Percentiles rank a stretch among this genome's conserved stretches.
Evolutionary conservation across 1,284 basidiomycete species (phyloP).

Genomic region (Mycosarcoma maydis): DNA sequence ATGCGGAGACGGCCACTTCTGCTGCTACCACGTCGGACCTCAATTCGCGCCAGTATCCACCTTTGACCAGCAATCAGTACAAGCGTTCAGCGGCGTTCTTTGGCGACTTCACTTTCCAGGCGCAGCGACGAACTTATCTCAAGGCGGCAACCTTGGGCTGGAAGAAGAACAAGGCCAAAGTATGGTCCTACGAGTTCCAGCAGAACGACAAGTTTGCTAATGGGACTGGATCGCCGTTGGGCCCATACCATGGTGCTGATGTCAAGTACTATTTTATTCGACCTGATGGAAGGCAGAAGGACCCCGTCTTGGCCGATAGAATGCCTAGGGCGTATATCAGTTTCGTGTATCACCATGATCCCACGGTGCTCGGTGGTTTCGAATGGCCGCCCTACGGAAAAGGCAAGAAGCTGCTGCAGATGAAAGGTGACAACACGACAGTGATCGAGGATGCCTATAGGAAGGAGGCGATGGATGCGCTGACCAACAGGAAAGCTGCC

Average conservation of each 20-base stretch:
- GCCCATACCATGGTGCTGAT: slow-evolving; percentile 28
- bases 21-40: slow-evolving; percentile 19
- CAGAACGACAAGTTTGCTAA: slow-evolving; percentile 38
- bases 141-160: slow-evolving; percentile 1
- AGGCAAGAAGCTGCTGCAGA: slow-evolving; percentile 20
- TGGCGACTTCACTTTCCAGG: slow-evolving; percentile 43
- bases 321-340: slow-evolving; percentile 32
- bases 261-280: slow-evolving; percentile 28
- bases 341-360: slow-evolving; percentile 34
- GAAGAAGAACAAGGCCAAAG: slow-evolving; percentile 19
- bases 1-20: slow-evolving; percentile 23
- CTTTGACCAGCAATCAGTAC: slow-evolving; percentile 27
- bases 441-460: slow-evolving; percentile 33
- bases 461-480: slow-evolving; percentile 36
- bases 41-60: slow-evolving; percentile 16
- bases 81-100: slow-evolving; percentile 27
- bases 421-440: slow-evolving; percentile 38
- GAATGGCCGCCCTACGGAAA: slow-evolving; percentile 29
- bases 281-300: slow-evolving; percentile 24
- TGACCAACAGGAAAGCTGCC: slow-evolving; percentile 18
- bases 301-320: slow-evolving; percentile 19
- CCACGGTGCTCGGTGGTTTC: slow-evolving; percentile 14
- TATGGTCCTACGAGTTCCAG: slow-evolving; percentile 25
- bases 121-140: slow-evolving; percentile 25
- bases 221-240: slow-evolving; percentile 16